phyloP scores from a whole-genome alignment of 1,139 yeast species.

The Pichia sp. region DNA sequence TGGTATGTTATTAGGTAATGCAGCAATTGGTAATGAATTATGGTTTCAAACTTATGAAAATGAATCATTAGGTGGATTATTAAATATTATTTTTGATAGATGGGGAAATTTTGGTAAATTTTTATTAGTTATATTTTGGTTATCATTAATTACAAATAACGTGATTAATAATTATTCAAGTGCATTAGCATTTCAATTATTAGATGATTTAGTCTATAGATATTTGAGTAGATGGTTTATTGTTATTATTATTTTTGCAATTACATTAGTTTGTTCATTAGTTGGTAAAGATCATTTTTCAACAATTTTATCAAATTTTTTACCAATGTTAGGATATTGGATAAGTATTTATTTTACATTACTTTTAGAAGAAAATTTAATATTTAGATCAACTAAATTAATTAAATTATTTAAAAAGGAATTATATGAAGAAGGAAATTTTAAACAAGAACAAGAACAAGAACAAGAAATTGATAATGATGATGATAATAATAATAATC shows the following conservation, averaged over 20 bases:
- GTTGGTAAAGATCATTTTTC: conserved; percentile 76
- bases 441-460: no score
- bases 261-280: conserved; percentile 62
- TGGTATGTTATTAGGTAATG: conserved; percentile 66
- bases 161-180: conserved; percentile 79
- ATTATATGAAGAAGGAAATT: conserved; percentile 28
- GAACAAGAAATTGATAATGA: conserved; percentile 1
- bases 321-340: conserved; percentile 96
- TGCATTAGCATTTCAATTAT: conserved; percentile 71
- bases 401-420: conserved; percentile 52
- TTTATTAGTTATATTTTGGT: conserved; percentile 57
- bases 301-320: conserved; percentile 72
- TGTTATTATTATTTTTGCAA: conserved; percentile 58
- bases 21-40: conserved; percentile 50
- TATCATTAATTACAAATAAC: conserved; percentile 75
- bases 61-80: conserved; percentile 74
- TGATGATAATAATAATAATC: no score
- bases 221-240: conserved; percentile 75
- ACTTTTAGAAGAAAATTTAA: conserved; percentile 64
- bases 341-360: conserved; percentile 72
- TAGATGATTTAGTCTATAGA: conserved; percentile 51
- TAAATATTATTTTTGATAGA: conserved; percentile 58
- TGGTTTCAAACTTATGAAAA: conserved; percentile 55
- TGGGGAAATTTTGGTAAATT: conserved; percentile 84
- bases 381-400: conserved; percentile 53